These are phyloP conservation scores for Yamadazyma friedrichii DNA, from an alignment of 1,139 yeast species.

Conservation along the genomic window DNA sequence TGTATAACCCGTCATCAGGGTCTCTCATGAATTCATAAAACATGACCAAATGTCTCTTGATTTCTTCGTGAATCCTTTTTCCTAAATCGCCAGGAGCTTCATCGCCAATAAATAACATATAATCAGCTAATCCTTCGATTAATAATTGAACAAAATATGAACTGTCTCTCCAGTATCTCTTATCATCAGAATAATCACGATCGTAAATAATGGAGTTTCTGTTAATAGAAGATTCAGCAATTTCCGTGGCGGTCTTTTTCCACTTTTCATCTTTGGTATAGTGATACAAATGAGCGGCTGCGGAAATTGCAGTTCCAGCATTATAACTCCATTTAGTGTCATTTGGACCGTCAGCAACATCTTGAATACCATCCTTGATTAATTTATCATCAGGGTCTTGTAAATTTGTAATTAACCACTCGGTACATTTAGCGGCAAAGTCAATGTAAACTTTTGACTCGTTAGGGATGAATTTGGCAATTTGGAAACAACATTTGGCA, in stretches of 20 bases:
- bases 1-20: slow-evolving; percentile 58
- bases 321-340: slow-evolving; percentile 68
- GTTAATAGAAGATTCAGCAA: slow-evolving; percentile 60
- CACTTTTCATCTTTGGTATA: slow-evolving; percentile 55
- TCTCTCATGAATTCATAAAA: slow-evolving; percentile 60
- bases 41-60: slow-evolving; percentile 50
- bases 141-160: slow-evolving; percentile 64
- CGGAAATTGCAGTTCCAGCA: slow-evolving; percentile 63
- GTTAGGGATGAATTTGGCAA: slow-evolving; percentile 52
- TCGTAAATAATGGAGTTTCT: slow-evolving; percentile 59
- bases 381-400: slow-evolving; percentile 57
- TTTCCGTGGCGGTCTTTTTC: slow-evolving; percentile 54
- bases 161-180: slow-evolving; percentile 65
- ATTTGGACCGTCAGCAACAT: slow-evolving; percentile 44
- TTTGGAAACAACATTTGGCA: slow-evolving; percentile 64
- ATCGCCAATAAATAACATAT: slow-evolving; percentile 47
- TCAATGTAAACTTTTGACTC: slow-evolving; percentile 45
- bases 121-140: slow-evolving; percentile 70
- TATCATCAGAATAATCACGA: slow-evolving; percentile 57
- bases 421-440: slow-evolving; percentile 54
- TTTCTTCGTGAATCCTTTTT: slow-evolving; percentile 39
- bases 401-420: slow-evolving; percentile 53
- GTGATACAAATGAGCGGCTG: slow-evolving; percentile 51
- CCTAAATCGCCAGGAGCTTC: slow-evolving; percentile 43
- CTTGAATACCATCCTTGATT: slow-evolving; percentile 62